Evolutionary conservation across 2,329 filamentous ascomycete genomes (phyloP), one percentile per base, ranked within the genome.

Genomic region (Cadophora malorum): DNA sequence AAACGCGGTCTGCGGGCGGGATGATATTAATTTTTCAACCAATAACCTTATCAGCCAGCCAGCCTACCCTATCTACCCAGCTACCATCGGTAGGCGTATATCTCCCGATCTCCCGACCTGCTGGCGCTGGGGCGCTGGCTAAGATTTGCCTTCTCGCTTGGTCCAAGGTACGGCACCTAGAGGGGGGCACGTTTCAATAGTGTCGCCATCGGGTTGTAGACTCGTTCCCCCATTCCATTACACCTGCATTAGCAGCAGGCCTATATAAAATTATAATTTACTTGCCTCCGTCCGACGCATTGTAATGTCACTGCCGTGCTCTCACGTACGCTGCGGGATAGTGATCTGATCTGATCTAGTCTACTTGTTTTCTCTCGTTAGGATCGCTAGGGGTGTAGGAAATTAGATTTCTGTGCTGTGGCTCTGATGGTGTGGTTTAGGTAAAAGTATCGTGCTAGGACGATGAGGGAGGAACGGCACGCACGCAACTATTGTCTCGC

Each of bases 171-270:
- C n/a, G n/a, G n/a, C n/a, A 38, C 35, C 35, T 28, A 28, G 28
- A 28, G 25, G 52, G 25, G 35, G 56, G 56, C 56, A 45, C 56
- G 56, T 41, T 59, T 33, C 56, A 59, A 45, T 59, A 59, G 56
- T 59, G 33, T 38, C 33, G 35, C 33, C 35, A 45, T 33, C 52
- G 25, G 25, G 28, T 33, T 25, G 52, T 19, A 7, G 41, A 28
- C 5, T 28, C 28, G 28, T 5, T 3, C 28, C 16, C 41, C 5
- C 2, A 49, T 49, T 49, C n/a, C 28, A 33, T n/a, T 9, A 10
- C 56, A 25, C 21, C 33, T 45, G 56, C 56, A 59, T 23, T 59
- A 59, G 56, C 21, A 41, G 55, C 12, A 41, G 14, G 35, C 56
- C 56, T 59, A 59, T 45, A 28, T 25, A 41, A 58, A 41, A 58